Base-by-base conservation (phyloP, 2,329 filamentous ascomycete genomes). In the Xylariomycetidae sp. region DNA sequence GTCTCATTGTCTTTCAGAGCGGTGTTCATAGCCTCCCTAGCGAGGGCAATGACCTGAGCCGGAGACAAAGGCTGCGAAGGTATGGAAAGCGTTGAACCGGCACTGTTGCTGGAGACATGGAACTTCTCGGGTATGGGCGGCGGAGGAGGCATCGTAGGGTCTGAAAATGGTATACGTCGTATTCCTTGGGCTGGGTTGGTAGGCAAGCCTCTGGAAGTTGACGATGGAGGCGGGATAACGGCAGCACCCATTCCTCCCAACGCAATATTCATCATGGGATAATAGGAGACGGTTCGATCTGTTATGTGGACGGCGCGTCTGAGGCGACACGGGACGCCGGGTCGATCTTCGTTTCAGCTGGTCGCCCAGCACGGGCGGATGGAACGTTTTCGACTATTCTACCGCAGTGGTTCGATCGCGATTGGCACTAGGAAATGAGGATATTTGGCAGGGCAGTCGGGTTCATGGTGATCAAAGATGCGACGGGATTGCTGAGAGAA, bases 1-100 rank as follows among this genome's bases (percentile, higher is more conserved):
- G 67, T 74, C 48, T 72, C 70, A 45, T 82, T 80, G 54, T 81
- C 81, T 46, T 80, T 71, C 37, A 82, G 64, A 34, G 82, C 82
- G 48, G 69, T 71, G 42, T 73, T 72, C 72, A 87, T 82, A 27
- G 80, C 79, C 48, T 83, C 77, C 46, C 72, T 73, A 22, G 78
- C 79, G 30, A 85, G 67, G 36, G 67, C 66, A 32, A 86, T 75
- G 42, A 86, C 78, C 55, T 86, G 78, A 27, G 64, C 66, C 25
- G 80, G 64, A 13, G 80, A 72, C 53, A 80, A 67, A 33, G 72
- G 67, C 11, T 61, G 57, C n/a, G 64, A 64, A n/a, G n/a, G n/a
- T 12, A 70, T 59, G 10, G 72, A 69, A 29, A 79, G 57, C 11
- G 63, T 68, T 18, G 67, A 63, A 42, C 58, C 62, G 11, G 66